Evolutionary conservation across 441 rosid species (phyloP), one percentile per base, ranked within the genome.

Genomic region (Erysimum cheiri): DNA sequence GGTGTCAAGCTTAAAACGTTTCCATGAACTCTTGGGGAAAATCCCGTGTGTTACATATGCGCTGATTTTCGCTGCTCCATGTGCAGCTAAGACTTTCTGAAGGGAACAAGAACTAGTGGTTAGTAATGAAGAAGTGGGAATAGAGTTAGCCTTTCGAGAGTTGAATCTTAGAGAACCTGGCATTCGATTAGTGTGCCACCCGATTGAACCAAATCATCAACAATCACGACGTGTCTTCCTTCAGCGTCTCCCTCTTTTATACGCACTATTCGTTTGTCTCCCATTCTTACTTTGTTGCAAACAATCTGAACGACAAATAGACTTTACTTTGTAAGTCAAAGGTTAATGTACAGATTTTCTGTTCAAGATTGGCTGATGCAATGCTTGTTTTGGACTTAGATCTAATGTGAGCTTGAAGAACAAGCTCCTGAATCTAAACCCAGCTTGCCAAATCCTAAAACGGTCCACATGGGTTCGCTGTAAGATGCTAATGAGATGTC

Each of bases 11-110:
- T 88, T 63, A 78, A 92, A 94, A 74, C 96, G 94, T 61, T 87
- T 85, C 97, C 97, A 94, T n/a, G 99, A 88, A 32, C 69, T 84
- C 41, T 92, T 85, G 6, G 97, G 99, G 82, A 94, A 94, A 63
- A 92, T 94, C 22, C 97, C 98, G 65, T 94, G 99, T 0, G 99
- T 92, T 63, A 94, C 98, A 59, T 90, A 92, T n/a, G 99, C 99
- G 32, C 99, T 94, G 67, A 94, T 81, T 76, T 80, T 90, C 14
- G 91, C 79, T 44, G 99, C 99, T 80, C 98, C 97, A 77, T 84
- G 96, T 64, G 86, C 84, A 19, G 93, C 99, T 78, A 94, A 80
- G 53, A 85, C 87, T 88, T 81, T 91, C 97, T 91, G 80, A 73
- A 79, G 47, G 17, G 9, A 1, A 46, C 44, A 69, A 69, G 4